A percentile compares a stretch with the other conserved stretches of the same genome.
These are phyloP conservation scores for Lachnellula suecica DNA, from an alignment of 2,329 filamentous ascomycete species.

Conservation along the genomic window DNA sequence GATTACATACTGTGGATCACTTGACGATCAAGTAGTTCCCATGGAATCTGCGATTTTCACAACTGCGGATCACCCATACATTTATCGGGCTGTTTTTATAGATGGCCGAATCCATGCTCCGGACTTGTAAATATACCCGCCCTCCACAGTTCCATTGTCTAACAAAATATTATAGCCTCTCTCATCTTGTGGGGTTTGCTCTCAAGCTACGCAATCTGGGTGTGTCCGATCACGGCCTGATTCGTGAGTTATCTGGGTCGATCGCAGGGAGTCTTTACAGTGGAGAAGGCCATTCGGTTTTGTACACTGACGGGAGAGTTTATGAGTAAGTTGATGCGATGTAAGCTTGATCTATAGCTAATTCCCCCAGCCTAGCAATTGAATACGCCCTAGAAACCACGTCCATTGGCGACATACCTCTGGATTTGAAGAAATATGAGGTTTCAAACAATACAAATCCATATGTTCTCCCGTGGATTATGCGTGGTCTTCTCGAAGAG, in stretches of 20 bases:
- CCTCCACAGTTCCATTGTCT: not conserved
- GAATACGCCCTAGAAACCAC: slow-evolving; percentile 74
- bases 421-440: slow-evolving; percentile 53
- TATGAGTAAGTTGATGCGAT: slow-evolving; percentile 62
- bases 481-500: slow-evolving; percentile 90
- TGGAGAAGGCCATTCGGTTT: slow-evolving; percentile 87
- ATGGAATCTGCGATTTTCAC: slow-evolving; percentile 92
- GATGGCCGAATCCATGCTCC: slow-evolving; percentile 89
- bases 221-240: slow-evolving; percentile 86
- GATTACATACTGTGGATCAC: slow-evolving; percentile 87
- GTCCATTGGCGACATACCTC: slow-evolving; percentile 44
- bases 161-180: slow-evolving; percentile 52
- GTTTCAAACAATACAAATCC: slow-evolving; percentile 64
- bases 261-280: slow-evolving; percentile 88
- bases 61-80: slow-evolving; percentile 83
- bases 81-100: slow-evolving; percentile 93
- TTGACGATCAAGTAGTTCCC: slow-evolving; percentile 94
- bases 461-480: slow-evolving; percentile 91
- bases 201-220: slow-evolving; percentile 93
- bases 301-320: slow-evolving; percentile 86
- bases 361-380: slow-evolving; percentile 57
- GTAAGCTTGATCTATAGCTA: not conserved
- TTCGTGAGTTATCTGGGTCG: slow-evolving; percentile 84
- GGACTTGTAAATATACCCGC: slow-evolving; percentile 63
- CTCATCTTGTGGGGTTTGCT: slow-evolving; percentile 87